A percentile compares a stretch with the other conserved stretches of the same genome.
phyloP scores from a whole-genome alignment of 495 filamentous ascomycete species.

The Xylaria telfairii region DNA sequence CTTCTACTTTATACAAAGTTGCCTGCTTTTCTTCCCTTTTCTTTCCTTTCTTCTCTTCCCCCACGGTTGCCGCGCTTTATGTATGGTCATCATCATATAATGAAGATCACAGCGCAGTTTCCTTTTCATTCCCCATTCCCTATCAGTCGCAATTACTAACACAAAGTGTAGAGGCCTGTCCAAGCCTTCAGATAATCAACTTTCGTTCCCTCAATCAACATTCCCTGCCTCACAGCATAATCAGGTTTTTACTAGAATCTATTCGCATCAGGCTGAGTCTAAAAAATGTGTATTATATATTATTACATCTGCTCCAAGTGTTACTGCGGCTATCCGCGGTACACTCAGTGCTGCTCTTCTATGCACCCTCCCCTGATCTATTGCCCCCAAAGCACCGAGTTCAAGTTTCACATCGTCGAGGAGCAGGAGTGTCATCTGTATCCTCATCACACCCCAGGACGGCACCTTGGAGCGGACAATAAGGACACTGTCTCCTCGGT shows the following conservation, averaged over 20 bases:
- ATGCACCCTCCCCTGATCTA: slow-evolving; percentile 2
- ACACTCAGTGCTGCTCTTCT: not conserved
- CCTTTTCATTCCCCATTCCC: not conserved
- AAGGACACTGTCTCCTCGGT: not conserved
- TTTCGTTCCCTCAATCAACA: not conserved
- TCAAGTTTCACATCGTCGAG: not conserved
- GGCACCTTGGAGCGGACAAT: not conserved
- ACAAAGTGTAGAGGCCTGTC: not conserved
- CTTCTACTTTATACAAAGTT: not conserved
- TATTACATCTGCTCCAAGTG: slow-evolving; percentile 19
- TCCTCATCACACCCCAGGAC: not conserved
- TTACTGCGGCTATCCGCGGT: slow-evolving; percentile 14
- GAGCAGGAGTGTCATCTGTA: slow-evolving; percentile 9
- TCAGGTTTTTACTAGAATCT: not conserved
- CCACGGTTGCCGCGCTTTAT: not conserved
- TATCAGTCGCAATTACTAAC: not conserved
- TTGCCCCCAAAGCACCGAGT: not conserved
- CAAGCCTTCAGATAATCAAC: not conserved
- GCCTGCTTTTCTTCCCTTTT: not conserved
- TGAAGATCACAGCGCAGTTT: not conserved
- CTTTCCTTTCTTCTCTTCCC: not conserved
- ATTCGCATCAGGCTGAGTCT: not conserved
- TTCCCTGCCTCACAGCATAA: not conserved
- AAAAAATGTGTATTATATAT: slow-evolving; percentile 12
- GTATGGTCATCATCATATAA: not conserved